These are phyloP conservation scores for Xylaria multiplex DNA, from an alignment of 2,329 filamentous ascomycete genomes.

Conservation along the genomic window DNA sequence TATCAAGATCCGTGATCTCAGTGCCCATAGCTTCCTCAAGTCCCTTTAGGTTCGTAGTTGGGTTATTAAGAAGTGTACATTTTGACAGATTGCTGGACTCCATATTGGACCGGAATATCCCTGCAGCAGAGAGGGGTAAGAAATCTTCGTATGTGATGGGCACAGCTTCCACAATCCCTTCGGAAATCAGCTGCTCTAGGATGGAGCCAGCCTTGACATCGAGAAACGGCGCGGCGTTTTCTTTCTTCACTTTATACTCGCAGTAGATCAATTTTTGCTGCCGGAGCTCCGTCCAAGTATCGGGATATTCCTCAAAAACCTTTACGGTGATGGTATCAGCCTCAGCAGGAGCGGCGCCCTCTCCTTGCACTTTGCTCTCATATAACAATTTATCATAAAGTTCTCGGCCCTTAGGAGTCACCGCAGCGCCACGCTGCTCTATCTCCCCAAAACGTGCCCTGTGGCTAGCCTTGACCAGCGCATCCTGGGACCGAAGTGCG, in stretches of 20 bases:
- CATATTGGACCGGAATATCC: constrained; percentile 54
- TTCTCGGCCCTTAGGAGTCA: neutral
- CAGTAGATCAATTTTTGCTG: neutral
- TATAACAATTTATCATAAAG: neutral
- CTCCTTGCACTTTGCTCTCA: neutral
- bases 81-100: no score
- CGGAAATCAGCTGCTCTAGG: neutral
- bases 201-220: neutral
- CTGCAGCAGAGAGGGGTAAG: constrained; percentile 62
- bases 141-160: constrained; percentile 66
- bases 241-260: neutral
- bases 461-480: neutral
- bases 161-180: constrained; percentile 49
- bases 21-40: no score
- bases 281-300: neutral
- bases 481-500: neutral
- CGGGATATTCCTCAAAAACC: neutral
- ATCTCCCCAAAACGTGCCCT: neutral
- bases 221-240: neutral
- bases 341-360: neutral
- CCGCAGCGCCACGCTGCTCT: neutral
- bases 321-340: neutral
- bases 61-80: no score
- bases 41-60: no score
- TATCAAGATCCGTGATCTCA: no score